phyloP scores from a whole-genome alignment of 2,329 filamentous ascomycete genomes.

The Penicillium sp. region DNA sequence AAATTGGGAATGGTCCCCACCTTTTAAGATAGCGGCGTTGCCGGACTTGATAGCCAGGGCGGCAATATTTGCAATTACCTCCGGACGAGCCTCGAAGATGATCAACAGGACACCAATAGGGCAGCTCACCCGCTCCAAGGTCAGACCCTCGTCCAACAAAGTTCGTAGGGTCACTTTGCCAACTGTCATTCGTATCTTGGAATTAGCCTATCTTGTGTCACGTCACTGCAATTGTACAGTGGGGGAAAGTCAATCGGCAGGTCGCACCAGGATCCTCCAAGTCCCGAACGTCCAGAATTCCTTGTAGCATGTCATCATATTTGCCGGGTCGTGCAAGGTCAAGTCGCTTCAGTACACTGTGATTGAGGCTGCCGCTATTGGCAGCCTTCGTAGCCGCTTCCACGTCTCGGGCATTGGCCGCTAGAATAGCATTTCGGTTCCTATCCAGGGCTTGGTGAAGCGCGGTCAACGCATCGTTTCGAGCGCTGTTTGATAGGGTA shows the following conservation, averaged over 20 bases:
- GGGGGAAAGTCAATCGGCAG: neutral
- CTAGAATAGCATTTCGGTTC: constrained; percentile 75
- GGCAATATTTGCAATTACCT: constrained; percentile 98
- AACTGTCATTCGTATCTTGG: constrained; percentile 56
- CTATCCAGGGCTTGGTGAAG: constrained; percentile 76
- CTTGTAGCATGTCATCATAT: constrained; percentile 97
- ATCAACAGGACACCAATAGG: constrained; percentile 97
- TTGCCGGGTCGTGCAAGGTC: constrained; percentile 86
- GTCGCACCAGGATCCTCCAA: constrained; percentile 81
- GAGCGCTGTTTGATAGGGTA: constrained; percentile 71
- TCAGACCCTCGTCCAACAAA: constrained; percentile 80
- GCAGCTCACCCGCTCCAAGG: constrained; percentile 85
- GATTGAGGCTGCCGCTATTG: constrained; percentile 73
- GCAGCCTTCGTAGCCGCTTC: constrained; percentile 73
- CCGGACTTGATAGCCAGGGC: constrained; percentile 95
- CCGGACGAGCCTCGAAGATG: constrained; percentile 96
- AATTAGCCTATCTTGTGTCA: constrained; percentile 17
- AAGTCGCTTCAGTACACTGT: constrained; percentile 83
- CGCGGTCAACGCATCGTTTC: constrained; percentile 82
- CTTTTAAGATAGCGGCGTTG: constrained; percentile 95
- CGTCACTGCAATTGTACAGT: neutral
- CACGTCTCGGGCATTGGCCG: constrained; percentile 84
- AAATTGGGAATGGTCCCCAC: constrained; percentile 39
- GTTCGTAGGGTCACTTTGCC: constrained; percentile 83
- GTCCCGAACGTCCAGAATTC: constrained; percentile 83